Percentiles rank a stretch among this genome's conserved stretches.
Evolutionary conservation across 2,329 filamentous ascomycete species (phyloP).

Genomic region (Saccharata proteae): DNA sequence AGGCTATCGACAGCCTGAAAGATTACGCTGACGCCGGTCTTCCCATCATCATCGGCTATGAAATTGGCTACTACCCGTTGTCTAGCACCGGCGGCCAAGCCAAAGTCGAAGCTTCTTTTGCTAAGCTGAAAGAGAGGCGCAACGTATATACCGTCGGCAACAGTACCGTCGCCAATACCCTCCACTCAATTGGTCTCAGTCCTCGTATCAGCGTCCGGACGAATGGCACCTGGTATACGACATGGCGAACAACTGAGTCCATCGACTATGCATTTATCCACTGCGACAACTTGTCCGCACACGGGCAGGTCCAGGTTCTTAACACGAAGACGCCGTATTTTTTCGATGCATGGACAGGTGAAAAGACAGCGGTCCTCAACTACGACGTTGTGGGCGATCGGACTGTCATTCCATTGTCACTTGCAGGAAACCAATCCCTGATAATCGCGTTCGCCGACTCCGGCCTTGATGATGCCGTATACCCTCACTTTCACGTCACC

Average conservation of each 20-base stretch:
- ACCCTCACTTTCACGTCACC: no score
- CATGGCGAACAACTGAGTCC: not conserved
- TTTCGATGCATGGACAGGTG: conserved; percentile 34
- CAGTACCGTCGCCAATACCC: conserved; percentile 18
- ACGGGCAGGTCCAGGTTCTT: no score
- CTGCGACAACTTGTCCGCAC: not conserved
- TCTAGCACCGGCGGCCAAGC: conserved; percentile 5
- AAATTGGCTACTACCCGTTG: conserved; percentile 1
- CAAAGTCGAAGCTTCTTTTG: not conserved
- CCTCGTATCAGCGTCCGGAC: not conserved
- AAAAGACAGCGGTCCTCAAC: conserved; percentile 17
- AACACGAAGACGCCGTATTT: conserved; percentile 26
- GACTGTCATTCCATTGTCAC: no score
- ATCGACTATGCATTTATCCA: not conserved
- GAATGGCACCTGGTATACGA: not conserved
- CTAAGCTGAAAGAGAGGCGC: no score
- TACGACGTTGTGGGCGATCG: no score
- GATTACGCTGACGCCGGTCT: not conserved
- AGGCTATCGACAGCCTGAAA: not conserved
- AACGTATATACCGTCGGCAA: conserved; percentile 25
- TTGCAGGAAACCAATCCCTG: no score
- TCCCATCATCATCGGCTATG: not conserved
- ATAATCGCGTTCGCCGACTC: no score
- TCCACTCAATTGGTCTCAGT: conserved; percentile 10
- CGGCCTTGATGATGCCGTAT: no score